These are phyloP conservation scores for Diaporthe caulivora DNA, from an alignment of 2,329 filamentous ascomycete genomes.

Conservation along the genomic window DNA sequence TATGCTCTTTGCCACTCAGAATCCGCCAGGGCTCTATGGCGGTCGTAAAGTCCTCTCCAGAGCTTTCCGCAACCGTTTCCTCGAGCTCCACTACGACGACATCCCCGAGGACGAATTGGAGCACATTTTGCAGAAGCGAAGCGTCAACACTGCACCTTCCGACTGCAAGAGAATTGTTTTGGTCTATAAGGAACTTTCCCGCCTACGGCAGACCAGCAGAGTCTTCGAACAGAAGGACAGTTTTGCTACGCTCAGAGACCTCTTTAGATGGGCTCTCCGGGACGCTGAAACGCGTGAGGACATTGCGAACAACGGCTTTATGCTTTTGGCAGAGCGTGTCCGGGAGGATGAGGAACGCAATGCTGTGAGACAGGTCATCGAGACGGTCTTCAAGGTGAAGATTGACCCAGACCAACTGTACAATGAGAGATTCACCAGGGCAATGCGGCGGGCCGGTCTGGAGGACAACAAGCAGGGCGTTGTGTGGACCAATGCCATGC, in stretches of 20 bases:
- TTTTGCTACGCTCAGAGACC: constrained; percentile 94
- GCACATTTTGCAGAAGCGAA: constrained; percentile 89
- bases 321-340: constrained; percentile 95
- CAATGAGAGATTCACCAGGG: constrained; percentile 67
- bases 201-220: constrained; percentile 88
- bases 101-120: constrained; percentile 96
- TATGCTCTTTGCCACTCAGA: constrained; percentile 98
- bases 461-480: constrained; percentile 72
- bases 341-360: constrained; percentile 88
- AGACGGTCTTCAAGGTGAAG: constrained; percentile 88
- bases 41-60: constrained; percentile 93
- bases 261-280: constrained; percentile 94
- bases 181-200: constrained; percentile 93
- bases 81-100: constrained; percentile 97
- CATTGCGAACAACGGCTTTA: constrained; percentile 92
- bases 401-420: constrained; percentile 84
- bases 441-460: constrained; percentile 62
- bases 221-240: constrained; percentile 98
- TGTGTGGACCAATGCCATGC: constrained; percentile 97
- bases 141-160: constrained; percentile 86
- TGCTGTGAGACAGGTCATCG: constrained; percentile 89
- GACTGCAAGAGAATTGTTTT: constrained; percentile 92
- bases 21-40: constrained; percentile 94
- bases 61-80: constrained; percentile 95
- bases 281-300: constrained; percentile 88